Evolutionary conservation across 176 grass and related monocot genomes (phyloP), one percentile per base, ranked within the genome.

Genomic region (Oryza officinalis): DNA sequence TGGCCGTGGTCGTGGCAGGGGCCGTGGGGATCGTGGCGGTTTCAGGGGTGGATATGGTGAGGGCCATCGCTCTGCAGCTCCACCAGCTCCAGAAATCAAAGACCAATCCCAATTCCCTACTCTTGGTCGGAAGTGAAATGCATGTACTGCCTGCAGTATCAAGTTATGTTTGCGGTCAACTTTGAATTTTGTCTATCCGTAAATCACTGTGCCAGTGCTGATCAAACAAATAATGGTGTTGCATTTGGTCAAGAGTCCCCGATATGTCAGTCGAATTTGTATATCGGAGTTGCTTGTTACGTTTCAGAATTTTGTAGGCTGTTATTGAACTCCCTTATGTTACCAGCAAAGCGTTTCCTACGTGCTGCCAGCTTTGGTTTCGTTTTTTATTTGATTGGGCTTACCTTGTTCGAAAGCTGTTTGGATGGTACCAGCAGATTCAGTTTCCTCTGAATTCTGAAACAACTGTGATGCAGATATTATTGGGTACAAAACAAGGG

Each of bases 21-120:
- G 88, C 3, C 90, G 95, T 0, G 87, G 86, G n/a, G 83, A 86
- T 37, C 90, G 88, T 10, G 95, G 88, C 31, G 86, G 82, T 22
- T 91, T 90, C 70, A 66, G 78, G 78, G 90, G 86, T 49, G 84
- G 87, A 47, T 87, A 72, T 18, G 87, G 76, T 69, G 81, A 86
- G 10, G 81, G 80, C 4, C 49, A 88, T 41, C 69, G 54, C n/a
- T 61, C 22, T 0, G 32, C 25, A 27, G 71, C 85, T n/a, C 68
- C 63, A 12, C 8, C 86, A 47, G 92, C 92, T 18, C 92, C 92
- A 3, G 84, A 84, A 13, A 97, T 94, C 69, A 84, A 89, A 73
- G 95, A 97, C 83, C 85, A 90, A 59, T 77, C 74, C 18, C 81
- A 97, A 22, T 97, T 97, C 63, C 95, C 95, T 23, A 89, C 72